Conservation (phyloP, 257 asterid genomes). For the Solanum habrochaites region DNA sequence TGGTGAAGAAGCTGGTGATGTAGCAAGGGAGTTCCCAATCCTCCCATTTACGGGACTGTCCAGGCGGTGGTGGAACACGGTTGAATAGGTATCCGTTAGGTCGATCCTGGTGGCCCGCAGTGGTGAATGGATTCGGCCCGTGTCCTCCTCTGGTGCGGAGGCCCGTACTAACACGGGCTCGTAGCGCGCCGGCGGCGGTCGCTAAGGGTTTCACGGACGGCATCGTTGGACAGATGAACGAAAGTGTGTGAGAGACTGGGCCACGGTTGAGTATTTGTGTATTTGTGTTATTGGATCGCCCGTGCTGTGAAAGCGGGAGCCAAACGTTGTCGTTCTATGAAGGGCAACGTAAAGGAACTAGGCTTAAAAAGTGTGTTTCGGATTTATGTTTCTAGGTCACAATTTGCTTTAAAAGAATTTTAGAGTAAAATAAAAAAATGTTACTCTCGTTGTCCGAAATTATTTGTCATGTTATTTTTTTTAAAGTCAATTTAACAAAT, state of each 20-base stretch:
- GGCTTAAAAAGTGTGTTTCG: too few species aligned
- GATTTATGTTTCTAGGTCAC: too few species aligned
- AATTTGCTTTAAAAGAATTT: too few species aligned
- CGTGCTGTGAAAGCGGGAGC: not conserved
- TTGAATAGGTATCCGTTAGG: constrained; percentile 67
- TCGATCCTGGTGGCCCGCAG: constrained; percentile 78
- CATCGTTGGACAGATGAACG: constrained; percentile 10
- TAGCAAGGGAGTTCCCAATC: constrained; percentile 98
- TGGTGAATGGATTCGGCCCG: constrained; percentile 58
- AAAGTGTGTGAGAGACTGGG: not conserved
- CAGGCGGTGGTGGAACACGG: constrained; percentile 51
- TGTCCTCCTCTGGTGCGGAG: constrained; percentile 44
- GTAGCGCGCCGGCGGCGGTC: constrained; percentile 45
- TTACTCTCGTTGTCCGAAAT: too few species aligned
- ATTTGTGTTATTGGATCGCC: not conserved
- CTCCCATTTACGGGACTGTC: constrained; percentile 70
- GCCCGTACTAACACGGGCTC: constrained; percentile 40
- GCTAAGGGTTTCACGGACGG: constrained; percentile 46
- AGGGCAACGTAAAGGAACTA: not conserved
- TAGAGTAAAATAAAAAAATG: too few species aligned
- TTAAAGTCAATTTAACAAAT: too few species aligned
- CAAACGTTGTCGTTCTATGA: not conserved
- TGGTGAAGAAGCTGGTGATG: constrained; percentile 64
- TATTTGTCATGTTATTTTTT: too few species aligned
- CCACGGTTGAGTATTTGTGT: not conserved